These are phyloP conservation scores for Spinacia oleracea DNA, from an alignment of 179 eudicot species.

Conservation along the genomic window DNA sequence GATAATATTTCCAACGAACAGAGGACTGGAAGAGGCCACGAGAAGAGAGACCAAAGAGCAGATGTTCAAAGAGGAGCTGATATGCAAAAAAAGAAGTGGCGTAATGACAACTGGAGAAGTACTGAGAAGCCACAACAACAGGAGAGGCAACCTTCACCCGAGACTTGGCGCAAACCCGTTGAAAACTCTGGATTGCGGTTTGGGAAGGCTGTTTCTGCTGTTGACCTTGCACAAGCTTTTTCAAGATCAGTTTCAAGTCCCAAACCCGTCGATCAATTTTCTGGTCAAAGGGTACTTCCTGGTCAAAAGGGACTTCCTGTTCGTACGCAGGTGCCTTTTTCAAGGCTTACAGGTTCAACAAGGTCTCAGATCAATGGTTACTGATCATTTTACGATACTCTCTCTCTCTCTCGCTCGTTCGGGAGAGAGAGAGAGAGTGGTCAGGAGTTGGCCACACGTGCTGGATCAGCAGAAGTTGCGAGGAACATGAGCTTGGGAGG, in stretches of 20 bases:
- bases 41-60: slow-evolving; percentile 51
- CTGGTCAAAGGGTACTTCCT: slow-evolving; percentile 56
- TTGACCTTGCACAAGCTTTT: slow-evolving; percentile 89
- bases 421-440: not conserved
- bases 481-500: slow-evolving; percentile 19
- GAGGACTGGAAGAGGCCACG: slow-evolving; percentile 46
- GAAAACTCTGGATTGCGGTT: slow-evolving; percentile 53
- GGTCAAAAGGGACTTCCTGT: slow-evolving; percentile 54
- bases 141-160: slow-evolving; percentile 86
- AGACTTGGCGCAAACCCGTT: slow-evolving; percentile 94
- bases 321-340: slow-evolving; percentile 69
- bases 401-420: not conserved
- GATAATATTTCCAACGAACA: slow-evolving; percentile 48
- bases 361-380: slow-evolving; percentile 90
- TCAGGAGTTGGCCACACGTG: not conserved
- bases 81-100: slow-evolving; percentile 64
- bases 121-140: slow-evolving; percentile 61
- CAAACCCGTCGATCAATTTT: slow-evolving; percentile 45
- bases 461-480: slow-evolving; percentile 12
- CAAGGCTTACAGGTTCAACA: slow-evolving; percentile 65
- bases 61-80: slow-evolving; percentile 58
- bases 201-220: slow-evolving; percentile 89
- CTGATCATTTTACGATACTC: slow-evolving; percentile 32
- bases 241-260: slow-evolving; percentile 71
- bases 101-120: slow-evolving; percentile 63